These are phyloP conservation scores for Paxillus ammoniavirescens DNA, from an alignment of 768 basidiomycete species.

Conservation along the genomic window DNA sequence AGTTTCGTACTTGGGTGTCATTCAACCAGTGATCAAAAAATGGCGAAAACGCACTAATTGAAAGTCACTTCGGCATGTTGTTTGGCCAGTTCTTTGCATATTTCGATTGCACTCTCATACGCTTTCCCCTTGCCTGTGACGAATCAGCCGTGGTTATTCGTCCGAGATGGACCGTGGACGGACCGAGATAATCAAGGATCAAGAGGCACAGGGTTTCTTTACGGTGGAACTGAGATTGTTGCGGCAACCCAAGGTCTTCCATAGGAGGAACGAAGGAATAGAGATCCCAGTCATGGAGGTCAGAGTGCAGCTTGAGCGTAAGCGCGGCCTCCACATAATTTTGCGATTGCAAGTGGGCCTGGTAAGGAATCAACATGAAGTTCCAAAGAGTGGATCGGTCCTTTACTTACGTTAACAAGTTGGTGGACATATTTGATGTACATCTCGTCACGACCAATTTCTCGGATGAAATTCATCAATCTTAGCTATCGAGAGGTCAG, in stretches of 20 bases:
- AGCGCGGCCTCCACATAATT: constrained; percentile 93
- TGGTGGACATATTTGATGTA: constrained; percentile 97
- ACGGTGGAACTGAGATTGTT: constrained; percentile 90
- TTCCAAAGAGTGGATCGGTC: not conserved
- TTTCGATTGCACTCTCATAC: constrained; percentile 93
- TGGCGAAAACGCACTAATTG: constrained; percentile 65
- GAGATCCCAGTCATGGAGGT: constrained; percentile 89
- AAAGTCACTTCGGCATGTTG: constrained; percentile 90
- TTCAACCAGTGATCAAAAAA: not conserved
- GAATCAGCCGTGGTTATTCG: constrained; percentile 1
- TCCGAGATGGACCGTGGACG: constrained; percentile 15
- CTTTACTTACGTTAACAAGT: constrained; percentile 72
- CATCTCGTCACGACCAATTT: constrained; percentile 89
- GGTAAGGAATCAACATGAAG: constrained; percentile 14
- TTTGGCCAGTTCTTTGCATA: constrained; percentile 86
- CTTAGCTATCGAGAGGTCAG: constrained; percentile 53
- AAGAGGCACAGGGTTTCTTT: constrained; percentile 91
- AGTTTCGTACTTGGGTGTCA: constrained; percentile 7
- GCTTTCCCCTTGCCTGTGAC: constrained; percentile 87
- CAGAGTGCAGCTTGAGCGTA: constrained; percentile 90
- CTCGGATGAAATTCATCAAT: constrained; percentile 90
- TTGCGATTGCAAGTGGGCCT: constrained; percentile 88
- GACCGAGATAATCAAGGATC: constrained; percentile 92
- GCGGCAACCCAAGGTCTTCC: constrained; percentile 86
- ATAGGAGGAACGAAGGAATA: constrained; percentile 80